These are phyloP conservation scores for Monilinia polystroma DNA, from an alignment of 2,329 filamentous ascomycete species.

Conservation along the genomic window DNA sequence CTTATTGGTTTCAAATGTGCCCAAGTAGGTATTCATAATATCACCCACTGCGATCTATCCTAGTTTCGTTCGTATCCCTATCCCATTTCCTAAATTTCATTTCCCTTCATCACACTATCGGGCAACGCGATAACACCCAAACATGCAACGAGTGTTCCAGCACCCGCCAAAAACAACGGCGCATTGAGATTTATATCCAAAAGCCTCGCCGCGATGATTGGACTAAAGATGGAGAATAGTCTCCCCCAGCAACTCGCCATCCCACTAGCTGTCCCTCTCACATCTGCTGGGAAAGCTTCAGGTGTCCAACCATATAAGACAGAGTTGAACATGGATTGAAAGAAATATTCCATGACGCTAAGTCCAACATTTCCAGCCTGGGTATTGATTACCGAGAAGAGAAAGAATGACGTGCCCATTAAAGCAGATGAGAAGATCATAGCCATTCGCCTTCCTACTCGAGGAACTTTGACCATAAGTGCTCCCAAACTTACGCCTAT, in stretches of 20 bases:
- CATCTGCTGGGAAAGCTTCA: slow-evolving; percentile 44
- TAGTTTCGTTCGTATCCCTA: neutral
- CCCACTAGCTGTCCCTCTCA: slow-evolving; percentile 54
- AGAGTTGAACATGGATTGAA: slow-evolving; percentile 37
- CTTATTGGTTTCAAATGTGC: neutral
- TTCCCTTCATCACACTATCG: slow-evolving; percentile 20
- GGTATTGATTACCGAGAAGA: slow-evolving; percentile 35
- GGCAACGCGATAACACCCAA: slow-evolving; percentile 52
- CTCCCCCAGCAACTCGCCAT: slow-evolving; percentile 59
- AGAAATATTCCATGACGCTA: slow-evolving; percentile 39
- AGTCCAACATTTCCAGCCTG: slow-evolving; percentile 36
- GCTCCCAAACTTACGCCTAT: slow-evolving; percentile 36
- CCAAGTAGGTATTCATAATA: neutral
- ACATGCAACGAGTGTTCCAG: slow-evolving; percentile 53
- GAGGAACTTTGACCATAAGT: slow-evolving; percentile 27
- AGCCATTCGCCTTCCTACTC: slow-evolving; percentile 36
- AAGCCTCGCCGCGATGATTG: slow-evolving; percentile 53
- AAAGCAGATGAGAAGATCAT: slow-evolving; percentile 36
- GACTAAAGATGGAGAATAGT: slow-evolving; percentile 57
- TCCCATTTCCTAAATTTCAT: slow-evolving; percentile 10
- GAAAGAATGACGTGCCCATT: slow-evolving; percentile 36
- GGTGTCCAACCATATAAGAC: slow-evolving; percentile 33
- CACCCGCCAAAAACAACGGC: slow-evolving; percentile 56
- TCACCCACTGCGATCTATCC: neutral
- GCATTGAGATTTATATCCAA: slow-evolving; percentile 46